phyloP scores from a whole-genome alignment of 208 protist species.

The Trichomonas tenax region DNA sequence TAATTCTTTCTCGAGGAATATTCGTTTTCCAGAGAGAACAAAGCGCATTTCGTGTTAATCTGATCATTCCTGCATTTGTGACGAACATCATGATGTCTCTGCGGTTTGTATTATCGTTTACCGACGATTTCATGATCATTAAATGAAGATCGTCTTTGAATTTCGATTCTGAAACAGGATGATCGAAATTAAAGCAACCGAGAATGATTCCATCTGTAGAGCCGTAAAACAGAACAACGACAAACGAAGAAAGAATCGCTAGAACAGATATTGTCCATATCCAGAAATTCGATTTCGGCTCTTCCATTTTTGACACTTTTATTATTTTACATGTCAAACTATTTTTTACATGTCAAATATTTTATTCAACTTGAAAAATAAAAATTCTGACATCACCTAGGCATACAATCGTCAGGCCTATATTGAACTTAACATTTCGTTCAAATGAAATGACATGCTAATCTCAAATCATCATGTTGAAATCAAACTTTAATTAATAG shows the following conservation, averaged over 20 bases:
- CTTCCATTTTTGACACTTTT: neutral
- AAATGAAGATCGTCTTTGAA: neutral
- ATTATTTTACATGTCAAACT: too few species aligned
- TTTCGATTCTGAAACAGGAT: neutral
- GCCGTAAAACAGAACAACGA: neutral
- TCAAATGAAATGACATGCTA: too few species aligned
- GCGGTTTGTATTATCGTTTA: neutral
- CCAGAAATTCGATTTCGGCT: neutral
- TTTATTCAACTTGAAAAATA: too few species aligned
- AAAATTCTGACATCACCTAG: too few species aligned
- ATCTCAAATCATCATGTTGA: too few species aligned
- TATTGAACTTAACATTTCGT: too few species aligned
- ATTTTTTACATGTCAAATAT: too few species aligned
- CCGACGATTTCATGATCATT: neutral
- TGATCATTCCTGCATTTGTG: neutral
- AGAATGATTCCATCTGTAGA: neutral
- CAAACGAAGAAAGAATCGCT: neutral
- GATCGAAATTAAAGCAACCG: neutral
- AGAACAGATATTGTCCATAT: neutral
- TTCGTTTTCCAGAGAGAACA: neutral
- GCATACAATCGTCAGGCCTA: too few species aligned
- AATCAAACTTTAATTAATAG: too few species aligned
- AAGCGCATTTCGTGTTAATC: neutral
- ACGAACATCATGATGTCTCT: neutral
- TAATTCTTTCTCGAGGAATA: neutral